Evolutionary conservation across 2,329 filamentous ascomycete species (phyloP), one percentile per base, ranked within the genome.

Genomic region (Cladophialophora carrionii): DNA sequence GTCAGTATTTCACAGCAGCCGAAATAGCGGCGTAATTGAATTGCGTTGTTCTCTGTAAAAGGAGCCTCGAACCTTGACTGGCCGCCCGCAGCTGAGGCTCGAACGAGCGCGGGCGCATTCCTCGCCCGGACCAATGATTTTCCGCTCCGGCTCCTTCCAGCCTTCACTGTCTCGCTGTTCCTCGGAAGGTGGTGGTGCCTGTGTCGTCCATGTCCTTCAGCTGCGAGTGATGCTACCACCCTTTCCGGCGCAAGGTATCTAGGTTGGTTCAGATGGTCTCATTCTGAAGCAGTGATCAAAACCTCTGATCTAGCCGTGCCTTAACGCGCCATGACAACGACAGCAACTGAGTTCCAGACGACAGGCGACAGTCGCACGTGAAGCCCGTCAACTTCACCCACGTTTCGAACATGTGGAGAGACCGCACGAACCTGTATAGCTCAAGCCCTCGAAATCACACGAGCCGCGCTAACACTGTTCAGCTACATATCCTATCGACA

Each of bases 401-500:
- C 37, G 80, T 81, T 82, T 84, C 84, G 87, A 89, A 85, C 82
- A 96, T 96, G 92, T 99, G 93, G 93, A 92, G 95, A 83, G 95
- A 99, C 85, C 90, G 95, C 81, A 99, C 95, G 73, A 99, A 98
- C 78, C 90, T 99, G 92, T 97, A 87, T 73, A 86, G 29, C 9
- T 76, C 54, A 49, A 37, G 49, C 32, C 37, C 34, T 61, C 48
- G 26, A 26, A 51, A 61, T 63, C 68, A 57, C 65, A 57, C 59
- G 20, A 37, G 58, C 55, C 32, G 68, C 78, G 71, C 52, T 54
- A 78, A 73, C 71, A 73, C 72, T 51, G 9, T 63, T 49, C 75
- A 96, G 94, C 77, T 99, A 96, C 79, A 95, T 99, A 77, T 98
- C 95, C 79, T 99, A 98, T 84, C 93, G 95, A 75, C 95, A 99